Evolutionary conservation across 345 rosid genomes (phyloP), one percentile per base, ranked within the genome.

Genomic region (Angophora floribunda): DNA sequence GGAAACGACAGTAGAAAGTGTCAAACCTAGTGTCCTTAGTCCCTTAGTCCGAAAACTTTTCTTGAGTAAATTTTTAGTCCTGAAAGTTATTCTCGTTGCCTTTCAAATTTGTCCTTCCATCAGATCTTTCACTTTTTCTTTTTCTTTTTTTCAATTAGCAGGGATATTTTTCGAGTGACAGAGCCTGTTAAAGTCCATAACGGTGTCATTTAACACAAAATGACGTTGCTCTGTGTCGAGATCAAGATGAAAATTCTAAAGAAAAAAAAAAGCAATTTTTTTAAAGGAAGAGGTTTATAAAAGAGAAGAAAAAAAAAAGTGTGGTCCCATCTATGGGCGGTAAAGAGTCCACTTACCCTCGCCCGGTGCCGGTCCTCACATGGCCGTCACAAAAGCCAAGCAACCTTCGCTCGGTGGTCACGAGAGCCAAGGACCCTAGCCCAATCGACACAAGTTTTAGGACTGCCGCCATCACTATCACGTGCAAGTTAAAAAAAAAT

Each of bases 81-180:
- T 50, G 2, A 13, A 50, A 12, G 28, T 61, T 28, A 28, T 2
- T 1, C 41, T 36, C 41, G 7, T 12, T 28, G 32, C 26, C 67
- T 61, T 61, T 12, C 15, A 61, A 61, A 11, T 0, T 61, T 28
- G 28, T 61, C 32, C 32, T 28, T 61, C 67, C 67, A 28, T 61
- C 14, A 61, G 13, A 7, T 61, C 67, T 28, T 5, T 14, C 16
- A 9, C 51, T 36, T 55, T 8, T 21, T 55, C 7, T 52, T 16
- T 52, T 52, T 3, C 28, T 59, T 12, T 51, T 59, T 59, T 1
- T 14, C 32, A 0, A 28, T 0, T 0, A 0, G 1, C 7, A 2
- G 0, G 41, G 41, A 36, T 36, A 4, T 50, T 11, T 9, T 4
- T 50, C 12, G 12, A 4, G 1, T 59, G 30, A 11, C 30, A 1